Evolutionary conservation across 768 basidiomycete genomes (phyloP), one percentile per base, ranked within the genome.

Genomic region (Xerocomellus intermedius): DNA sequence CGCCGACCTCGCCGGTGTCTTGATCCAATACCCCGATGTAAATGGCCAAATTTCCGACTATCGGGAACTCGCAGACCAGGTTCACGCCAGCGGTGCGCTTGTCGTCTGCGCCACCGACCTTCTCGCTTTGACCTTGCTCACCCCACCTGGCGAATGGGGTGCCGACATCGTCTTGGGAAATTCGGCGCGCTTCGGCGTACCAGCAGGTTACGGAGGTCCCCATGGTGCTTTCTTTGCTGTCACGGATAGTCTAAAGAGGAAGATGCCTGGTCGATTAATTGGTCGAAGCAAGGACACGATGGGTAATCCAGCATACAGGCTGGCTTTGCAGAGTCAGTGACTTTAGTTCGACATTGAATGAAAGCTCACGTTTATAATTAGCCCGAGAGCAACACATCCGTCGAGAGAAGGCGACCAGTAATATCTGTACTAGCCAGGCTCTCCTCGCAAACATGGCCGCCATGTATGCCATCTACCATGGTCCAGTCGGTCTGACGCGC

Each of bases 361-460:
- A 39, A 32, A n/a, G 50, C 53, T 67, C 21, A 61, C 50, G 9
- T 33, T 17, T 10, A 43, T 45, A 17, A 55, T 51, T 48, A 96
- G 93, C 95, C 54, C 90, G 94, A 26, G 94, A 97, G 69, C 95
- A 96, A 73, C 94, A 97, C 66, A 97, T 98, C 59, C 89, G 96
- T 55, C 89, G 96, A 21, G 96, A 99, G 71, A 98, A 94, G 75
- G 96, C 97, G 0, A 99, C 97, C 5, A 94, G 91, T 67, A 98
- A 98, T 68, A 97, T 99, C 55, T 99, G 97, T 69, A 99, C 97
- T 7, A 92, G 91, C 61, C 95, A 99, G 74, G 97, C 94, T 0
- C 83, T 99, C 17, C 88, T 99, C 26, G 97, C 97, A 19, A 99
- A 99, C 74, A 98, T 98, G 93, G 93, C 97, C 19, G 94, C 95